Evolutionary conservation across 305 asterid genomes (phyloP).

Genomic region (Galium porrigens): DNA sequence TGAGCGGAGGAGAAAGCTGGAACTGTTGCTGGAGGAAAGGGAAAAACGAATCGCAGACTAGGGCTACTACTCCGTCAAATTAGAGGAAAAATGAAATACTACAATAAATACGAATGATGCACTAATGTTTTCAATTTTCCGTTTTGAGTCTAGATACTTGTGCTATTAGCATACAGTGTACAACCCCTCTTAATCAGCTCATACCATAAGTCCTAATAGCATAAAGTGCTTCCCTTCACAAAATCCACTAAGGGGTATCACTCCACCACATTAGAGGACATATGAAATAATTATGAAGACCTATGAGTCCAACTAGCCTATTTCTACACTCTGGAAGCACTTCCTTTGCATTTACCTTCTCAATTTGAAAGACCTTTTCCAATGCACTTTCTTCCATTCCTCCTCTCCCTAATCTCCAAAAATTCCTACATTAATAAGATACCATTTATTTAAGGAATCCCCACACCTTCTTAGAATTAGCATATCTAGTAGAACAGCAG

Average conservation of each 20-base stretch:
- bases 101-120: too few relatives aligned
- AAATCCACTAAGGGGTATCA: neutral
- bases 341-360: neutral
- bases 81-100: too few relatives aligned
- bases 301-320: neutral
- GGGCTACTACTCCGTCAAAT: too few relatives aligned
- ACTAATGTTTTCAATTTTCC: too few relatives aligned
- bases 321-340: neutral
- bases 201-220: neutral
- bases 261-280: neutral
- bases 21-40: too few relatives aligned
- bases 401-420: neutral
- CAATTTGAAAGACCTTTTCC: neutral
- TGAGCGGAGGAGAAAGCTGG: too few relatives aligned
- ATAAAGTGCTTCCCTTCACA: neutral
- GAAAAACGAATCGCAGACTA: too few relatives aligned
- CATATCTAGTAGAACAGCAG: neutral
- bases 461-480: neutral
- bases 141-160: neutral
- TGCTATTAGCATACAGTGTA: slow-evolving; percentile 5
- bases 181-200: neutral
- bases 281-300: neutral
- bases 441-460: neutral
- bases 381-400: neutral
- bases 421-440: neutral